Evolutionary conservation across 2,329 filamentous ascomycete genomes (phyloP), one percentile per base, ranked within the genome.

Genomic region (Leptosphaerulina australis): DNA sequence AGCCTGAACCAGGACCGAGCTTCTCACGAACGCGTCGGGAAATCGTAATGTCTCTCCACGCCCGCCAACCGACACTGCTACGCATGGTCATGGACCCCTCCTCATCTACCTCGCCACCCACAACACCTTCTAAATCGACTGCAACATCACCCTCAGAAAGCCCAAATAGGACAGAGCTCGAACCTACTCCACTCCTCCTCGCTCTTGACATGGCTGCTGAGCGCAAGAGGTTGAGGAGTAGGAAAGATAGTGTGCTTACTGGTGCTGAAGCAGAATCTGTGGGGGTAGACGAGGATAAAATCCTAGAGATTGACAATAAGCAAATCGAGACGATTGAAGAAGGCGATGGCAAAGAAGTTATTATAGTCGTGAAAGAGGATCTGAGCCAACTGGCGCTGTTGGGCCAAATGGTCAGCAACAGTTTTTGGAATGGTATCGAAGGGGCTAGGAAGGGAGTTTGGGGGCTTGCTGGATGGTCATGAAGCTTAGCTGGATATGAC

Each of bases 151-250:
- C 25, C 0, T 12, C 41, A 8, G 5, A 22, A 10, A 45, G 29
- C 26, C 36, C 43, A 0, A 46, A 33, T 14, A 21, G 30, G 2
- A 51, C 48, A 15, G 48, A 51, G 24, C 41, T 51, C 0, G 48
- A 51, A 15, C 48, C 48, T 9, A 50, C 48, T 4, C 48, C 48
- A 1, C 41, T 50, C 5, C 36, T 50, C 17, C 36, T 50, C 3
- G 48, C 48, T 29, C 48, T 50, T 14, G 48, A 50, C 18, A 50
- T 50, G 41, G 34, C 33, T 6, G 48, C 48, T 29, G 48, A 50
- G 36, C 29, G 48, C 1, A 50, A 50, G 5, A 17, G 36, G 10
- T 9, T 50, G 24, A 34, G 47, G 2, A 34, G 41, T 4, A 1
- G 48, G 14, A 40, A 29, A 12, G 48, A 50, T 9, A 39, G 33